Evolutionary conservation across 1,284 basidiomycete species (phyloP), one percentile per base, ranked within the genome.

Genomic region (Rhizoctonia solani): DNA sequence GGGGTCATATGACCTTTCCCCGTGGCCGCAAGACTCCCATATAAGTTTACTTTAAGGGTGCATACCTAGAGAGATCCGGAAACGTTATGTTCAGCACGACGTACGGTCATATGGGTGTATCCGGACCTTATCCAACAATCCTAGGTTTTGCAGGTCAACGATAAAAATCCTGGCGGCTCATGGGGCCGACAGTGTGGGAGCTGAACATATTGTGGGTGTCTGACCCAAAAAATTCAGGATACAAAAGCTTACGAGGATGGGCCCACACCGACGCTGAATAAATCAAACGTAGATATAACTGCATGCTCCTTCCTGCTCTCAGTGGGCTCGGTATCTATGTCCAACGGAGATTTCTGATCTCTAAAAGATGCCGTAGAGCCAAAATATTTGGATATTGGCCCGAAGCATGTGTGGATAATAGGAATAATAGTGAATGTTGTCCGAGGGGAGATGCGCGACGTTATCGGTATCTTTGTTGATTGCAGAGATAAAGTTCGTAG

Each of bases 1-100:
- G 95, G 95, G 0, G 95, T 97, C 79, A 95, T 92, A 77, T 97
- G 95, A 0, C 91, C 90, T 82, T 92, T 93, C 25, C 95, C 94
- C 81, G 78, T 76, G 8, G 80, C 77, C 5, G 81, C 82, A 1
- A 84, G 74, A 14, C 78, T 80, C 3, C 82, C 82, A 69, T 82
- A 95, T 83, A 98, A 81, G 5, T 88, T 88, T 69, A 97, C 88
- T 77, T 97, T 97, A 68, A 98, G 79, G 6, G 83, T 88, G 70
- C 82, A 34, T 29, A 47, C 50, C 59, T 58, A 39, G 4, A 39
- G 4, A 63, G 49, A 63, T 63, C 59, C 59, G 59, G 25, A 44
- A 42, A 63, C 23, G 34, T 2, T 41, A 44, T 11, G 47, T 32
- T 34, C 29, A 16, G 37, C 53, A 46, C 59, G 41, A 19, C 14